Evolutionary conservation across 257 asterid genomes (phyloP), one percentile per base, ranked within the genome.

Genomic region (Gardenia jasminoides): DNA sequence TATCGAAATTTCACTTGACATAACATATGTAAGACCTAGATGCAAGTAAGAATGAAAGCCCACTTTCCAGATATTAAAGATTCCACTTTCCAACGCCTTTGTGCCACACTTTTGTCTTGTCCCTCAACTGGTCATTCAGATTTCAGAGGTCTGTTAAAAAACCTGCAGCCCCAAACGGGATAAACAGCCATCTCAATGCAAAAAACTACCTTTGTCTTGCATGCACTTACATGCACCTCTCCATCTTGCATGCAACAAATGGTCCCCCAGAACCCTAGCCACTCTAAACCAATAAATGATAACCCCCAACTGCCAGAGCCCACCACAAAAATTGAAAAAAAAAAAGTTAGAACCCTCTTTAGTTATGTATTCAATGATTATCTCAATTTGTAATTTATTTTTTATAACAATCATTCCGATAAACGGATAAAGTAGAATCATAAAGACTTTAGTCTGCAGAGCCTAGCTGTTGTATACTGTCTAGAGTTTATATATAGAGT

Each of bases 161-260:
- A 65, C 89, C 91, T 88, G 78, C 89, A 87, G 89, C 89, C 72
- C 79, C 75, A 83, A 80, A 85, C 83, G 83, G 67, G 87, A 84
- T 83, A 81, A 36, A 79, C 44, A 80, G 79, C 85, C 81, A 85
- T 84, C 92, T 68, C 83, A 64, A 83, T 87, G 84, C 89, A 73
- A 84, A 86, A 84, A 87, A 80, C 86, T 46, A 74, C 89, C 88
- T 88, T 90, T 93, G 92, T 89, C 89, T 87, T 88, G 87, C 93
- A 89, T 89, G 87, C 88, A 91, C 67, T 86, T 87, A 74, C 86
- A 83, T 86, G 90, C 88, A 79, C 83, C 81, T 76, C 80, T 72
- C 54, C 65, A 56, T 31, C 62, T n/a, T 74, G 68, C 79, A 83
- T 76, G 67, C 79, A 72, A 52, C 36, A n/a, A 72, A 83, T 86